These are phyloP conservation scores for Ophiocordyceps unilateralis DNA, from an alignment of 2,329 filamentous ascomycete species.

Conservation along the genomic window DNA sequence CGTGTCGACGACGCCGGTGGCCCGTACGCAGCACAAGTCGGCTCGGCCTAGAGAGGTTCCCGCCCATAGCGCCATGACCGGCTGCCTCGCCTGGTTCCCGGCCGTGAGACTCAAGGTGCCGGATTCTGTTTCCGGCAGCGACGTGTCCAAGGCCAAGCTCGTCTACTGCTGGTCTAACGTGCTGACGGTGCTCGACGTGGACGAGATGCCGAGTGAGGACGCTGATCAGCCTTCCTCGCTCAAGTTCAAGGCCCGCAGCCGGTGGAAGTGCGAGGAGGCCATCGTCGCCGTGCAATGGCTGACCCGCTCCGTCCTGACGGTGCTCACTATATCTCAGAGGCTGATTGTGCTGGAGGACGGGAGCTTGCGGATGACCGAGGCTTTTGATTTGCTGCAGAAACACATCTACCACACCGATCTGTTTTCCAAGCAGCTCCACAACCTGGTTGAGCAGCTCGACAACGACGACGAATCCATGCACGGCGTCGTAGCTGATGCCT, in stretches of 20 bases:
- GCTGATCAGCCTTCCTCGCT: constrained; percentile 64
- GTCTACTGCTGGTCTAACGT: constrained; percentile 98
- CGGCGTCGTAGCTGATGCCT: constrained; percentile 90
- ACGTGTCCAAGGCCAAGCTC: constrained; percentile 66
- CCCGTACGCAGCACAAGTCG: constrained; percentile 91
- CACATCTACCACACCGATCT: constrained; percentile 84
- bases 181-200: constrained; percentile 80
- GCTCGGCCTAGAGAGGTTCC: constrained; percentile 79
- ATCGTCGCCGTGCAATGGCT: constrained; percentile 97
- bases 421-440: constrained; percentile 74
- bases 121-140: constrained; percentile 47
- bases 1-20: constrained; percentile 89
- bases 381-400: constrained; percentile 79
- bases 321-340: constrained; percentile 87
- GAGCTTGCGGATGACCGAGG: constrained; percentile 79
- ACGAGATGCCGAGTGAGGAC: constrained; percentile 50
- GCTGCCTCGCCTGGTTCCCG: constrained; percentile 92
- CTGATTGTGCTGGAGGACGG: constrained; percentile 84
- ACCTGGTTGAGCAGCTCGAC: constrained; percentile 72
- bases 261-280: constrained; percentile 87
- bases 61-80: constrained; percentile 81
- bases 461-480: constrained; percentile 82
- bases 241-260: constrained; percentile 63
- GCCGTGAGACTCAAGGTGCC: constrained; percentile 77
- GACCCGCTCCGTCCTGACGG: constrained; percentile 76